Evolutionary conservation across 129 eudicot species (phyloP), one percentile per base, ranked within the genome.

Genomic region (Mikania micrantha): DNA sequence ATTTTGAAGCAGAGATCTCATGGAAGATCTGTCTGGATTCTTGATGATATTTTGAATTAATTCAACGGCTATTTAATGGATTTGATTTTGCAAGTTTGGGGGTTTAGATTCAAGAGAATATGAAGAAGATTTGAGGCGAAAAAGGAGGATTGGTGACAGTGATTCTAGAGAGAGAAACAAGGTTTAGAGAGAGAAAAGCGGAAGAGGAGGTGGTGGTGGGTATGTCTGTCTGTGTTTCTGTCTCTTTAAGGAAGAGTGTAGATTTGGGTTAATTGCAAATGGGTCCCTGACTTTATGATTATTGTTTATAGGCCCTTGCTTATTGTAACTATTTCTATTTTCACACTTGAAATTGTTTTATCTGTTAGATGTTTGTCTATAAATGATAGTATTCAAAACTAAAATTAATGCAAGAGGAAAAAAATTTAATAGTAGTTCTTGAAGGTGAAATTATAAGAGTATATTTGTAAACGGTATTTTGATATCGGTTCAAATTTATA

Each of bases 181-280:
- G 67, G 66, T 69, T 74, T 44, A 39, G 68, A 71, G 80, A 72
- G 80, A 73, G 44, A 81, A 49, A 67, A 53, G 45, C 38, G 74
- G 64, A 67, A 78, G 45, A 58, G 45, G 53, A 59, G 28, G 35
- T 2, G 59, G 58, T 29, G 68, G 41, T 50, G 69, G 41, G 79
- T 60, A 58, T 62, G 71, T 39, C 44, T 52, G 74, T 70, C 32
- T 57, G 36, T 64, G 44, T 41, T 39, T 22, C 64, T 74, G 73
- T 66, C 60, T 56, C 73, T 74, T 65, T 52, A 74, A 74, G 66
- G 72, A 56, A 54, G 74, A 54, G 52, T 40, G 66, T 65, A 31
- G 34, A 12, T 54, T 74, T 74, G 59, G 29, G 22, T 56, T 39
- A 66, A 53, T 56, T 66, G 72, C 72, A 53, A 1, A 2, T 35